A percentile compares a stretch with the other conserved stretches of the same genome.
Evolutionary conservation across 257 asterid genomes (phyloP).

Genomic region (Solanum virginianum): DNA sequence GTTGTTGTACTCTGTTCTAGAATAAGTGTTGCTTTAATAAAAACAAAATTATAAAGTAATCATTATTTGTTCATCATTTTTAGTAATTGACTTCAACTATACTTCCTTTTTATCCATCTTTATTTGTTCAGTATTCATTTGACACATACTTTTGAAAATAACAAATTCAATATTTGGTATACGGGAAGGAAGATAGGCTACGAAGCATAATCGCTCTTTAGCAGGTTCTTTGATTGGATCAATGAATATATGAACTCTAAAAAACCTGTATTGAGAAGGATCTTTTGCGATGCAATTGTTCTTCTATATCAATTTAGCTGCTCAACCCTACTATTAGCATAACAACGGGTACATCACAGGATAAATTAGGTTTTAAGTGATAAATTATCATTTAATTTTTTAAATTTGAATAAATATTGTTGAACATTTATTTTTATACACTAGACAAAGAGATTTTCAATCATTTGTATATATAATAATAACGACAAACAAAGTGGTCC

Average conservation of each 20-base stretch:
- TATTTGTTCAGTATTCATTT: background rate
- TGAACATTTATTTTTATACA: too few relatives aligned
- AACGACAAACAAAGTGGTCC: background rate
- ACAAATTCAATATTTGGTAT: too few relatives aligned
- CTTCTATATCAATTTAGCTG: background rate
- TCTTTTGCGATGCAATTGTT: background rate
- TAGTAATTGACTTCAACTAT: background rate
- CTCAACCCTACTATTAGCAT: background rate
- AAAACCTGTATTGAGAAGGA: background rate
- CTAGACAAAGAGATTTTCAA: background rate
- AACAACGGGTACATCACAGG: background rate
- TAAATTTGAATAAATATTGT: background rate
- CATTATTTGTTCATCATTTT: background rate
- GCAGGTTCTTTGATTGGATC: too few relatives aligned
- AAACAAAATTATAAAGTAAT: background rate
- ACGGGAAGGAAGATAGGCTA: too few relatives aligned
- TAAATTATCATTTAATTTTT: background rate
- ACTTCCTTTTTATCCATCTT: background rate
- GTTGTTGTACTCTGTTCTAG: rapidly evolving
- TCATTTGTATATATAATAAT: background rate
- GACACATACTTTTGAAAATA: background rate
- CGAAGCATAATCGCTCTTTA: too few relatives aligned
- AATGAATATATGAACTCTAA: too few relatives aligned
- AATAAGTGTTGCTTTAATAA: background rate
- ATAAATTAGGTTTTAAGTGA: background rate